Evolutionary conservation across 179 eudicot species (phyloP).

Genomic region (Beta corolliflora): DNA sequence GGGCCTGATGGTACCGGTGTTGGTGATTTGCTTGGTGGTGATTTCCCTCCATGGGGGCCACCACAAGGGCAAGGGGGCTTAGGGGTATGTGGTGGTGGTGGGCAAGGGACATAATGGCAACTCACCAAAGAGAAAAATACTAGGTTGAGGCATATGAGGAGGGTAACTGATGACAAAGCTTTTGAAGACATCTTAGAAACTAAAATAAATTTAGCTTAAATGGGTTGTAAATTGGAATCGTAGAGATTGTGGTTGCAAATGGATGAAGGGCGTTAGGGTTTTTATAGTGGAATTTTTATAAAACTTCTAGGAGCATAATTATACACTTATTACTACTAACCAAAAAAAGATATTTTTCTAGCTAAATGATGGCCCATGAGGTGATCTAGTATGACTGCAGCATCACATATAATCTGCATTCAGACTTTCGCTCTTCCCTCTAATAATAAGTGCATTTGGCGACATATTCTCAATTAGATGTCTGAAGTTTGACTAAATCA

Average conservation of each 20-base stretch:
- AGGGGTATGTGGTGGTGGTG: slow-evolving; percentile 22
- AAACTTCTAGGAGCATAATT: not conserved
- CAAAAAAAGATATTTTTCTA: not conserved
- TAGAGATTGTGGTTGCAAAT: not conserved
- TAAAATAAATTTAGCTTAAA: not conserved
- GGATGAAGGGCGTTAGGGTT: not conserved
- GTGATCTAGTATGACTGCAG: too few species aligned
- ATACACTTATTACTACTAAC: not conserved
- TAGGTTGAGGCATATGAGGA: slow-evolving; percentile 47
- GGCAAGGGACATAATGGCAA: slow-evolving; percentile 25
- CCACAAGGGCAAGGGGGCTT: not conserved
- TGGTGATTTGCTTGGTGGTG: not conserved
- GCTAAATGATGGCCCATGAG: not conserved
- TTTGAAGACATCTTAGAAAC: slow-evolving; percentile 24
- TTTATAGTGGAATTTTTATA: slow-evolving; percentile 13
- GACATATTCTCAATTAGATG: too few species aligned
- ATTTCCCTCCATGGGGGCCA: not conserved
- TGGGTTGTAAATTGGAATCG: not conserved
- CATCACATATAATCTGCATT: too few species aligned
- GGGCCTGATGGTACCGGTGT: too few species aligned
- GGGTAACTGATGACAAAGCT: slow-evolving; percentile 31
- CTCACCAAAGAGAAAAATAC: slow-evolving; percentile 50
- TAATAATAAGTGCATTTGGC: too few species aligned
- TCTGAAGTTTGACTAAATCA: too few species aligned
- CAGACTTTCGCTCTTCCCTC: too few species aligned